Evolutionary conservation across 768 basidiomycete species (phyloP), one percentile per base, ranked within the genome.

Genomic region (Boletus vermiculosoides): DNA sequence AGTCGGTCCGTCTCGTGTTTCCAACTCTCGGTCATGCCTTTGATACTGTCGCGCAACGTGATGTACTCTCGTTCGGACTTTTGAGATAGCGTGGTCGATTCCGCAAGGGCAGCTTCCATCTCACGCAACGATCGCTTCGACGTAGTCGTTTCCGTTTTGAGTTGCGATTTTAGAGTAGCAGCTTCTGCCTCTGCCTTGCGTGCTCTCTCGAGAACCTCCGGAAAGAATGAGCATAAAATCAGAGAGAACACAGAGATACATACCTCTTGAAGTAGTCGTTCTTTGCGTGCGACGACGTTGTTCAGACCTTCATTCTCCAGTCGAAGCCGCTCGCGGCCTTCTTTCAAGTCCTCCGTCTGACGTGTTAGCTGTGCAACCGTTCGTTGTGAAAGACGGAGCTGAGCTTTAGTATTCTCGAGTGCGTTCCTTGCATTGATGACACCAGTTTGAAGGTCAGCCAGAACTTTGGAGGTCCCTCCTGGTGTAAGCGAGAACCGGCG

Each of bases 301-400:
- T 92, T 92, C 62, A 94, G 71, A 3, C 88, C 88, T 67, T 94
- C 93, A 64, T 92, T 94, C 73, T 95, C 93, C 49, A 92, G 67
- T 55, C 91, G 73, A 60, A 94, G 72, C 47, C 93, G 77, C 71
- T 95, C 93, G 60, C 92, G 79, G 3, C 84, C 87, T 69, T 94
- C 93, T 69, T 93, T 94, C 68, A 94, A 70, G 70, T 95, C 93
- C 69, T 94, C 93, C 25, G 87, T 88, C 72, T 90, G 90, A 44
- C 92, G 77, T 39, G 92, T 93, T 42, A 94, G 72, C 69, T 90
- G 87, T 30, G 90, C 90, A 12, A 94, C 93, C 47, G 84, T 86
- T 56, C 92, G 77, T 69, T 95, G 92, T 10, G 88, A 88, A 41
- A 92, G 70, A 57, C 93, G 74, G 45, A 95, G 76, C 69, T 95